Base-by-base conservation (phyloP, 2,329 filamentous ascomycete genomes). In the Xylariaceae sp. region DNA sequence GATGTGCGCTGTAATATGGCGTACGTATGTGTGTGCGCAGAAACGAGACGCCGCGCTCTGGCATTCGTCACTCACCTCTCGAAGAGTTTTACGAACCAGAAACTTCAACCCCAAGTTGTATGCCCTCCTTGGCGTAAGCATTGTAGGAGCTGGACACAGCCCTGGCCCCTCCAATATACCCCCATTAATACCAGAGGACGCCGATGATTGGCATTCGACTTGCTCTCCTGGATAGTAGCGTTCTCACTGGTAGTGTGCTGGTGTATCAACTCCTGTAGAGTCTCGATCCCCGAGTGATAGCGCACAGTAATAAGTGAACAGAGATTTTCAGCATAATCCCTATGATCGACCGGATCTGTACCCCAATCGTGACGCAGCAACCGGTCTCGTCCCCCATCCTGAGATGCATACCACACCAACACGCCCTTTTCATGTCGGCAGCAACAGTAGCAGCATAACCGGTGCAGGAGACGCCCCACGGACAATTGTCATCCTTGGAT, bases 101-200 rank as follows among this genome's bases (percentile, higher is more conserved):
- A 58, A 57, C 53, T 66, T 67, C 62, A 62, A 69, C 68, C 67
- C 69, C 68, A 62, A 69, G 63, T 62, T 65, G 64, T 58, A 62
- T 59, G 58, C 58, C 51, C 56, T 53, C 8, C 37, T 9, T 39
- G 11, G 11, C 23, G 37, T 39, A 39, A 13, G 37, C 11, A 39
- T 39, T 39, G 37, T 39, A 39, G 37, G 37, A 45, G 37, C 37
- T 45, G 42, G 11, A n/a, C 42, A n/a, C 42, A 45, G 13, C 42
- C 42, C 42, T n/a, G n/a, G 13, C n/a, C 42, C 9, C 13, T 42
- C 37, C 37, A 9, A 42, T 13, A 42, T 63, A 63, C 64, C 64
- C 64, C 64, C 64, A 67, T 62, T 60, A 45, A 53, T 23, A 37
- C 59, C 56, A 62, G 62, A 60, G 59, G 62, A 62, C 56, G 58